These are phyloP conservation scores for Pyricularia sp. DNA, from an alignment of 2,329 filamentous ascomycete species.

Conservation along the genomic window DNA sequence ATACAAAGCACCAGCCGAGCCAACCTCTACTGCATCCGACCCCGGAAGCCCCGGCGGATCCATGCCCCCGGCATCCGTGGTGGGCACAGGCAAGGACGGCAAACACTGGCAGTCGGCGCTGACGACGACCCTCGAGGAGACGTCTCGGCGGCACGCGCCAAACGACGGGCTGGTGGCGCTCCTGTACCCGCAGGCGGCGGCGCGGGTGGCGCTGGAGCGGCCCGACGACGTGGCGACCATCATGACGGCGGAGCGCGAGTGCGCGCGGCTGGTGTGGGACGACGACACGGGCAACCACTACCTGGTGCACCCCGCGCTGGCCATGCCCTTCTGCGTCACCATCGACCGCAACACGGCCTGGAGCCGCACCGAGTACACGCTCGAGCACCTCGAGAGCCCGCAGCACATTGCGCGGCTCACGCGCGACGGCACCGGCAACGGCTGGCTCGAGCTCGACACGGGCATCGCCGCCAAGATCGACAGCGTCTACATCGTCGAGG, in stretches of 20 bases:
- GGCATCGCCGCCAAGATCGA: slow-evolving; percentile 45
- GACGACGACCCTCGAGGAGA: slow-evolving; percentile 43
- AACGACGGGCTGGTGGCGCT: slow-evolving; percentile 53
- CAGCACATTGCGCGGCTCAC: slow-evolving; percentile 47
- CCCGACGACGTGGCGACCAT: slow-evolving; percentile 46
- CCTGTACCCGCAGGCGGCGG: slow-evolving; percentile 53
- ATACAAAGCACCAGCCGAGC: slow-evolving; percentile 32
- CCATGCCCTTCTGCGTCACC: slow-evolving; percentile 49
- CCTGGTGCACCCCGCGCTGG: slow-evolving; percentile 49
- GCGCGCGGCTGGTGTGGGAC: slow-evolving; percentile 60
- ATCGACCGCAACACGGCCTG: slow-evolving; percentile 45
- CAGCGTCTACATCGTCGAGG: slow-evolving; percentile 48
- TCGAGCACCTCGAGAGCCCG: slow-evolving; percentile 51
- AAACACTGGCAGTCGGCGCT: slow-evolving; percentile 46
- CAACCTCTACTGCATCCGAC: slow-evolving; percentile 12
- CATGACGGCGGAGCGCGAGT: slow-evolving; percentile 53
- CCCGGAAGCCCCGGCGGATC: slow-evolving; percentile 11
- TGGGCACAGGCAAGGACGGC: slow-evolving; percentile 27
- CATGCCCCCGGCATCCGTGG: slow-evolving; percentile 28
- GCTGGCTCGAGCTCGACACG: slow-evolving; percentile 50
- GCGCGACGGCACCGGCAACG: slow-evolving; percentile 44
- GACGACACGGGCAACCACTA: slow-evolving; percentile 46
- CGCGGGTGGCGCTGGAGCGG: slow-evolving; percentile 48
- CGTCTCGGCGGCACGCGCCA: slow-evolving; percentile 37
- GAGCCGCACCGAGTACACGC: slow-evolving; percentile 49